Conservation (phyloP, 345 rosid species). For the Acer negundo region DNA sequence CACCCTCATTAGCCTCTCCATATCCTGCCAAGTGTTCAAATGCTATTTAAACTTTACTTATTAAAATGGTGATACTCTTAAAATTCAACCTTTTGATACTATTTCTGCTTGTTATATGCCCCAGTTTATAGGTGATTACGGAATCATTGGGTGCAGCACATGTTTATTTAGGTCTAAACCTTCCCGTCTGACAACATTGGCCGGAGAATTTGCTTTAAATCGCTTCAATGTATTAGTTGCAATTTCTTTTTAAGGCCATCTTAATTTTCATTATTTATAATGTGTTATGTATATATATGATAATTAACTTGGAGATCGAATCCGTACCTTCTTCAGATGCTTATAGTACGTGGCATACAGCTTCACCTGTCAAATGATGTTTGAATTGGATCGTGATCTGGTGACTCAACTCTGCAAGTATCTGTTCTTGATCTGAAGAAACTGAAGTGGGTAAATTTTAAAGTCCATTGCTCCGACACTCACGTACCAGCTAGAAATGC, state of each 20-base stretch:
- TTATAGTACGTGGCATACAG: constrained; percentile 53
- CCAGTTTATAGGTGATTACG: not conserved
- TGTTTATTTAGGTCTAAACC: not conserved
- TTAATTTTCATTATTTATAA: not conserved
- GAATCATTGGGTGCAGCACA: not conserved
- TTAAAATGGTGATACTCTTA: no score
- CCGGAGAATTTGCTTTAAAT: not conserved
- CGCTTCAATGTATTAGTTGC: not conserved
- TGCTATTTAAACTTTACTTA: no score
- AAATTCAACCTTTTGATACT: no score
- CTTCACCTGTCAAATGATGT: constrained; percentile 77
- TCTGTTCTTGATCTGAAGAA: constrained; percentile 1
- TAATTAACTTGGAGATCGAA: constrained; percentile 53
- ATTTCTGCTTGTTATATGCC: not conserved
- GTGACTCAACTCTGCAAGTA: constrained; percentile 11
- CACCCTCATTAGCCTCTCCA: no score
- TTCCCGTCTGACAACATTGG: not conserved
- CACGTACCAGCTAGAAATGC: not conserved
- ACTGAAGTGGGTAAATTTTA: not conserved
- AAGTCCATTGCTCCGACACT: constrained; percentile 6
- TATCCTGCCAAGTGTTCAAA: no score
- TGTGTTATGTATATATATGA: not conserved
- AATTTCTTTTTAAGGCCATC: not conserved
- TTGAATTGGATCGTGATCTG: constrained; percentile 36
- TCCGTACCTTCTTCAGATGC: constrained; percentile 97